These are phyloP conservation scores for Cucumis cinereus DNA, from an alignment of 306 rosid species.

Conservation along the genomic window DNA sequence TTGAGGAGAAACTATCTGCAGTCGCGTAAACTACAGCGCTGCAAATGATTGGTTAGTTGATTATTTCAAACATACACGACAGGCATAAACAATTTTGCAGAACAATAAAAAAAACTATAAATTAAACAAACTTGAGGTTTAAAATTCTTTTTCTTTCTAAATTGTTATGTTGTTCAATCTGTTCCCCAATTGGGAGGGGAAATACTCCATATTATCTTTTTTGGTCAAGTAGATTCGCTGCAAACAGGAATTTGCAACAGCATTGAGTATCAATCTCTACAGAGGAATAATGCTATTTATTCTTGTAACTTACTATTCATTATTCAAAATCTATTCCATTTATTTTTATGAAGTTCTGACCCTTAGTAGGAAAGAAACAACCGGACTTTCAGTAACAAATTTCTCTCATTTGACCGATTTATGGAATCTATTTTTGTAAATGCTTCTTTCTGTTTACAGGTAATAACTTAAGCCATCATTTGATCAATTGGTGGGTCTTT, in stretches of 20 bases:
- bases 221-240: background rate
- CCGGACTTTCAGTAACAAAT: background rate
- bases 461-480: background rate
- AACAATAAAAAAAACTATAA: slow-evolving; percentile 11
- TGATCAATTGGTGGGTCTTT: background rate
- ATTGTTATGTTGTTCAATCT: background rate
- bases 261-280: background rate
- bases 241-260: background rate
- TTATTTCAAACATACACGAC: slow-evolving; percentile 42
- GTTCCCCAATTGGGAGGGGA: background rate
- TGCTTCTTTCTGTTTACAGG: background rate
- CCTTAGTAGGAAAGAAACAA: background rate
- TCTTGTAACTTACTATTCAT: background rate
- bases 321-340: background rate
- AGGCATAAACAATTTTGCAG: slow-evolving; percentile 38
- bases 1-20: slow-evolving; percentile 56
- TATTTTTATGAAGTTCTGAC: background rate
- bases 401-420: background rate
- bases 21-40: slow-evolving; percentile 42
- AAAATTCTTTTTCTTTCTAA: background rate
- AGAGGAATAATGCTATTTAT: slow-evolving; percentile 2
- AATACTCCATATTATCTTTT: background rate
- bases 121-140: slow-evolving; percentile 13
- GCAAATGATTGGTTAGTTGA: slow-evolving; percentile 22
- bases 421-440: background rate